Evolutionary conservation across 1,139 yeast genomes (phyloP), one percentile per base, ranked within the genome.

Genomic region (Blastobotrys capitulatus): DNA sequence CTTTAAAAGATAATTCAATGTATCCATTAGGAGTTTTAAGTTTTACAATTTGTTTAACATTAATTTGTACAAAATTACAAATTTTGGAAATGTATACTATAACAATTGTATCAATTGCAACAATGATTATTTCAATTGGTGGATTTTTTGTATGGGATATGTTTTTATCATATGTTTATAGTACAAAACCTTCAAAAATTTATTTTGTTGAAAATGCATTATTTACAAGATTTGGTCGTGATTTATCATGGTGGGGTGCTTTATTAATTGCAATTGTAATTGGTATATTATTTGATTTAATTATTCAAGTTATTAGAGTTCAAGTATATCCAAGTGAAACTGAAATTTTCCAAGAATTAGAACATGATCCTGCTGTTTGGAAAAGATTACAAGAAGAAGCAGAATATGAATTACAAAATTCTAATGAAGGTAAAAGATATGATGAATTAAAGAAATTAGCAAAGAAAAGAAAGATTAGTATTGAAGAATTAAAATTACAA

Each of bases 81-180:
- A 72, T 89, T 52, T 66, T 92, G 44, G 97, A 92, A 59, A 87
- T 87, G 83, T 94, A 86, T 58, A 79, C 85, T 58, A 74, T 89
- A 51, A 85, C 85, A 18, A 76, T 88, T 74, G 62, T 88, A 38
- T 82, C 86, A n/a, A 73, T 80, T 61, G 81, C 82, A 0, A 81
- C 92, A 1, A 76, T 82, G 53, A 63, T 78, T 15, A 75, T 89
- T n/a, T 87, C 96, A 0, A 81, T 82, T 46, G 81, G 85, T 16
- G 98, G 97, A 0, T 94, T 94, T 82, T 73, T 84, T n/a, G 57
- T 82, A 6, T 92, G 97, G 96, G 82, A 87, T 64, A 75, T 86
- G 52, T 67, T 89, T 41, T 77, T 92, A 51, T 86, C 92, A 64
- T 76, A 75, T 7, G 69, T 90, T 19, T 85, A 87, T 64, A 70